Percentiles rank a stretch among this genome's conserved stretches.
Evolutionary conservation across 169 alveolate species (phyloP).

Genomic region (Sarcocystis neurona): DNA sequence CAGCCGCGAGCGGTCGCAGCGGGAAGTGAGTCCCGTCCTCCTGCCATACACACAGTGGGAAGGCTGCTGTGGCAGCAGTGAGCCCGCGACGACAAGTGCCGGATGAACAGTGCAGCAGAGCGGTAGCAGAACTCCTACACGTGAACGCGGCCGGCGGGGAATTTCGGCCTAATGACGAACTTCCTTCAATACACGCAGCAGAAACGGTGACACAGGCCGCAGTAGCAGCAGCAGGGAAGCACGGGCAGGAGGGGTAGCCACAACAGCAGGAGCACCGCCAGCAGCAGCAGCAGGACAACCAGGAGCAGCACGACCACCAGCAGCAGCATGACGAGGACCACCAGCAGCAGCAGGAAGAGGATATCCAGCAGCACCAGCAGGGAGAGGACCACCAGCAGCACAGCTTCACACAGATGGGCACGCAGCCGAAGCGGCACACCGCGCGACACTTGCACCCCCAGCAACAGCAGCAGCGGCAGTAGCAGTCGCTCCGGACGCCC

Average conservation of each 20-base stretch:
- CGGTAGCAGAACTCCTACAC: too few species aligned
- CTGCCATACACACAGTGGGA: too few species aligned
- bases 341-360: slow-evolving; percentile 32
- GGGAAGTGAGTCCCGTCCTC: too few species aligned
- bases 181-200: too few species aligned
- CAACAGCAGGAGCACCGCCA: not conserved
- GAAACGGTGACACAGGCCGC: not conserved
- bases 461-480: slow-evolving; percentile 25
- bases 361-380: not conserved
- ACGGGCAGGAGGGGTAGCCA: not conserved
- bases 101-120: too few species aligned
- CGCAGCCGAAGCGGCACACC: slow-evolving; percentile 29
- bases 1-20: too few species aligned
- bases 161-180: too few species aligned
- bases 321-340: slow-evolving; percentile 10
- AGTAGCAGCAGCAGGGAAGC: slow-evolving; percentile 5
- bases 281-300: slow-evolving; percentile 11
- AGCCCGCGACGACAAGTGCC: too few species aligned
- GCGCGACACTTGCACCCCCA: slow-evolving; percentile 34
- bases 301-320: slow-evolving; percentile 3
- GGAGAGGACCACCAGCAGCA: slow-evolving; percentile 18
- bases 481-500: too few species aligned
- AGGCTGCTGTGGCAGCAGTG: too few species aligned
- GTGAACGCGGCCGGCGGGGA: too few species aligned
- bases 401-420: slow-evolving; percentile 20